Conservation (phyloP, 2,329 filamentous ascomycete species). For the Xylariaceae sp. region DNA sequence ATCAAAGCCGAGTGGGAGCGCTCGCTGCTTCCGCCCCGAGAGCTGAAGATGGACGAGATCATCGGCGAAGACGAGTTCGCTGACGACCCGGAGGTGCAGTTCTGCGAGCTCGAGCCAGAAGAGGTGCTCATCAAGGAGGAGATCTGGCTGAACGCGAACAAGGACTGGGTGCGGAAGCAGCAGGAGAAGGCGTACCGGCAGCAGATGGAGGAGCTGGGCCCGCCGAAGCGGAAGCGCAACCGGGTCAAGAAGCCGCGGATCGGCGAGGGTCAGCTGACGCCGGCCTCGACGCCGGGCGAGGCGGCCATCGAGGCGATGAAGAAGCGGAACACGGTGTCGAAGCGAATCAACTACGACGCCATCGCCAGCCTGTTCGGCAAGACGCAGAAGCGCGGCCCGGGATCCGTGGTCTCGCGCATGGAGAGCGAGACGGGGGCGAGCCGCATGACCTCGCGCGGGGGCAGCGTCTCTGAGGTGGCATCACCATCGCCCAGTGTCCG, state of each 20-base stretch:
- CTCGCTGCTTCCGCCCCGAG: conserved; percentile 41
- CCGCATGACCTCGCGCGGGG: conserved; percentile 30
- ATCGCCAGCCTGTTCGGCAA: conserved; percentile 53
- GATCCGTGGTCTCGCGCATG: conserved; percentile 40
- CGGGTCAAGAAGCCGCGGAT: conserved; percentile 47
- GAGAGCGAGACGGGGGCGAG: conserved; percentile 41
- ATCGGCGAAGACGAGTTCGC: conserved; percentile 80
- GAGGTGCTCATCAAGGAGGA: conserved; percentile 81
- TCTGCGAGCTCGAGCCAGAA: conserved; percentile 66
- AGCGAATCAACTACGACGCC: conserved; percentile 68
- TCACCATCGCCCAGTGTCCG: conserved; percentile 23
- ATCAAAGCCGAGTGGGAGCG: conserved; percentile 49
- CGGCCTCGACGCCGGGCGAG: conserved; percentile 63
- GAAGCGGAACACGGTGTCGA: conserved; percentile 58
- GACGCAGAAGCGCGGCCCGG: conserved; percentile 39
- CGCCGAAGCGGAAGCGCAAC: conserved; percentile 53
- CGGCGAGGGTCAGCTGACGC: conserved; percentile 59
- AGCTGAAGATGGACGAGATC: conserved; percentile 54
- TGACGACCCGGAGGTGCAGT: conserved; percentile 79
- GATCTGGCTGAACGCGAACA: conserved; percentile 93
- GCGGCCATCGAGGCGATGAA: conserved; percentile 64
- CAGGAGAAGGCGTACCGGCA: conserved; percentile 77
- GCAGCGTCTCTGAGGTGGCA: conserved; percentile 31
- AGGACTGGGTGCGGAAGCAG: conserved; percentile 82
- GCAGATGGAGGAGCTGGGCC: conserved; percentile 50